Percentiles rank a stretch among this genome's conserved stretches.
Conservation (phyloP, 441 rosid genomes). For the Rhodomyrtus psidioides region DNA sequence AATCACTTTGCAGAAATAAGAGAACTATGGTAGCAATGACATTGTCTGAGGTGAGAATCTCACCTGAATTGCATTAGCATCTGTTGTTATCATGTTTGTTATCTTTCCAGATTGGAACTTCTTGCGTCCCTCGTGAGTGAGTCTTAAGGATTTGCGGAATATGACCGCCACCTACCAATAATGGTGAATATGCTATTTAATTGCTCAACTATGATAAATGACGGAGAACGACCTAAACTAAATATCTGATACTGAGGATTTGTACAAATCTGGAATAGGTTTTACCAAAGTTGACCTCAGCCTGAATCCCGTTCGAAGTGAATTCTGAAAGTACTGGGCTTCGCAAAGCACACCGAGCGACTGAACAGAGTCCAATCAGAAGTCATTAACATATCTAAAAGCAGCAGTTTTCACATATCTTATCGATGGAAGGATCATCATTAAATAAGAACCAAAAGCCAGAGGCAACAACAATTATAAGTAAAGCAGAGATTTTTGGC, state of each 20-base stretch:
- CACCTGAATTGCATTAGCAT: conserved; percentile 85
- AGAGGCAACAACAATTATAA: neutral
- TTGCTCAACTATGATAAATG: neutral
- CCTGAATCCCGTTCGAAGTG: conserved; percentile 93
- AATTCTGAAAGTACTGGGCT: conserved; percentile 98
- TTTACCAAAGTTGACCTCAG: conserved; percentile 93
- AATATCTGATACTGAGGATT: neutral
- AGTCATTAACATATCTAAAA: neutral
- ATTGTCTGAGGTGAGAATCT: neutral
- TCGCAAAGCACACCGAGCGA: conserved; percentile 84
- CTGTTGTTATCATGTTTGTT: conserved; percentile 95
- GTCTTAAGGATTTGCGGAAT: conserved; percentile 71
- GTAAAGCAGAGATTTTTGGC: neutral
- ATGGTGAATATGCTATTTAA: neutral
- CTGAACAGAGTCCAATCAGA: conserved; percentile 39
- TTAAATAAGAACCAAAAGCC: neutral
- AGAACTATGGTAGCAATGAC: neutral
- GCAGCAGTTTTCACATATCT: neutral
- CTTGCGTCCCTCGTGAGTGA: conserved; percentile 82
- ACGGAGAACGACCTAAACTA: neutral
- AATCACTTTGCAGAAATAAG: neutral
- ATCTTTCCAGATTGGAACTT: conserved; percentile 82
- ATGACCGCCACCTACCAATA: conserved; percentile 77
- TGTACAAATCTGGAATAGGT: conserved; percentile 1
- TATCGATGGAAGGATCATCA: neutral